These are phyloP conservation scores for Neurospora intermedia DNA, from an alignment of 495 filamentous ascomycete species.

Conservation along the genomic window DNA sequence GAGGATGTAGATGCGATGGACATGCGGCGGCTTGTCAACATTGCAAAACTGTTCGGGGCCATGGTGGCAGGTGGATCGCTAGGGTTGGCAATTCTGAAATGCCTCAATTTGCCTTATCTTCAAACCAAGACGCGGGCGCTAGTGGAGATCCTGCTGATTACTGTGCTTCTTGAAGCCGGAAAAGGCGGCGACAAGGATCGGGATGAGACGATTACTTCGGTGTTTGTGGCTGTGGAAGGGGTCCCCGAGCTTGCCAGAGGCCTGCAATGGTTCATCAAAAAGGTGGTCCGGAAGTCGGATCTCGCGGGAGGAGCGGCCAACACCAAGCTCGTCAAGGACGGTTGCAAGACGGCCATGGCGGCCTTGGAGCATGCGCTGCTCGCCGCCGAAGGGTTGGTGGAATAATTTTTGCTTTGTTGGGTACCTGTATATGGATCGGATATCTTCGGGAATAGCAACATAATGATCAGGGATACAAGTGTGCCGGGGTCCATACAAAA, in stretches of 20 bases:
- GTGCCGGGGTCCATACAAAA: background rate
- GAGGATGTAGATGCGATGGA: slow-evolving; percentile 33
- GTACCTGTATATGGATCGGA: background rate
- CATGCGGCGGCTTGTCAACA: slow-evolving; percentile 69
- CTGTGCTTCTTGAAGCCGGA: slow-evolving; percentile 49
- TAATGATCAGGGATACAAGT: background rate
- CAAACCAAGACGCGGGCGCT: slow-evolving; percentile 67
- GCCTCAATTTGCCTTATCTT: slow-evolving; percentile 66
- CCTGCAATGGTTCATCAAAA: slow-evolving; percentile 68
- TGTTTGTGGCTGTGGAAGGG: slow-evolving; percentile 52
- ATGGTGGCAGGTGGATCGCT: slow-evolving; percentile 60
- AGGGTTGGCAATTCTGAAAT: slow-evolving; percentile 55
- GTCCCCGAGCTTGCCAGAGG: slow-evolving; percentile 55
- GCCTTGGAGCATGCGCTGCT: slow-evolving; percentile 42
- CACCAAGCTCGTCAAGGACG: slow-evolving; percentile 56
- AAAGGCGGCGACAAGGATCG: slow-evolving; percentile 19
- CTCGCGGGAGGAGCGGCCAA: slow-evolving; percentile 51
- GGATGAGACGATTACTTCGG: slow-evolving; percentile 42
- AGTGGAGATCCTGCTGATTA: slow-evolving; percentile 69
- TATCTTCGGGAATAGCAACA: background rate
- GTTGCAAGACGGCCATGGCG: slow-evolving; percentile 53
- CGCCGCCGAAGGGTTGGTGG: slow-evolving; percentile 11
- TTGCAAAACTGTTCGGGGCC: slow-evolving; percentile 74
- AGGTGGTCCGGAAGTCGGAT: slow-evolving; percentile 63
- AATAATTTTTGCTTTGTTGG: background rate